Base-by-base conservation (phyloP, 2,329 filamentous ascomycete species). In the Nigrograna mackinnonii region DNA sequence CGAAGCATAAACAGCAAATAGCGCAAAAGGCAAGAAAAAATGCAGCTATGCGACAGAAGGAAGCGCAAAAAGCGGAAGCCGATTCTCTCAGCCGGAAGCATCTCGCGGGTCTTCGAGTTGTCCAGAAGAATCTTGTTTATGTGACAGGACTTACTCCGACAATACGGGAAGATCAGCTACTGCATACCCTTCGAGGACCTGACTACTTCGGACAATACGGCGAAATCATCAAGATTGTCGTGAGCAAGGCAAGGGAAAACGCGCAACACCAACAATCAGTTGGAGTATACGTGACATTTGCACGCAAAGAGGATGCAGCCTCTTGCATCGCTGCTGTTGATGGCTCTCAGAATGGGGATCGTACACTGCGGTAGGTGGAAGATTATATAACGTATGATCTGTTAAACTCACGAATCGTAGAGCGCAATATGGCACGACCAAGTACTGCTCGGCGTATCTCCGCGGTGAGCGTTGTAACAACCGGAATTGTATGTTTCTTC, bases 201-300 rank as follows among this genome's bases (percentile, higher is more conserved):
- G 88, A 96, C 61, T 99, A 96, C 66, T 99, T 99, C 60, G 94
- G 94, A 5, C 94, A 99, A 69, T 99, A 99, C 66, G 94, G 94
- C 57, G 94, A 92, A 64, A 99, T 99, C 56, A 87, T 96, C 64
- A 99, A 99, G 70, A 97, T 99, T 43, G 95, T 96, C 41, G 95
- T 99, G 54, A 97, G 91, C 77, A 96, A 96, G 68, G 84, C 91
- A 30, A 96, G 95, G 69, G 89, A 92, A 49, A 77, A 78, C 34
- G 75, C 78, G 22, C 76, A 80, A 42, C 76, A 78, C 41, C 88
- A 90, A 54, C 88, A 94, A 58, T 95, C 91, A 0, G 86, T 99
- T 4, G 94, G 94, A 35, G 92, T 99, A 37, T 99, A 99, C 63
- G 94, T 99, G n/a, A 99, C 94, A 0, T 99, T 96, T 66, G 87